phyloP scores from a whole-genome alignment of 83 land plant species.

The Diphasiastrum complanatum region DNA sequence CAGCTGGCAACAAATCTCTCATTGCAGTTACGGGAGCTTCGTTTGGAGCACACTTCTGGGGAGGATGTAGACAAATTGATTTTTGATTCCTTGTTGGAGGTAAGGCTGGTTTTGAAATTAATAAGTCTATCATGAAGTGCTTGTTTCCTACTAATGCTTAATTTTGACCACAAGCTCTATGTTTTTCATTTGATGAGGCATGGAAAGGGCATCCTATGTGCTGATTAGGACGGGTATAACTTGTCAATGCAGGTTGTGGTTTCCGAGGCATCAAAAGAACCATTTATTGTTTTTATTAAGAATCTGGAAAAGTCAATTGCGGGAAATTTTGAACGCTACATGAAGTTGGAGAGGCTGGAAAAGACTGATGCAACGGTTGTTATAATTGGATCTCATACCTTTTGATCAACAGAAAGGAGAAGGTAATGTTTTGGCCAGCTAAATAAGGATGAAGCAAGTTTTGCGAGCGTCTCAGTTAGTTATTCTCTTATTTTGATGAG shows the following conservation, averaged over 20 bases:
- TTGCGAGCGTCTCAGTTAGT: too few species aligned
- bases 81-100: slow-evolving; percentile 1
- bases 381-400: slow-evolving; percentile 5
- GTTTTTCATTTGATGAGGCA: not conserved
- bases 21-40: slow-evolving; percentile 21
- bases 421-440: too few species aligned
- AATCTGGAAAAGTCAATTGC: slow-evolving; percentile 1
- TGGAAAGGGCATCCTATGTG: not conserved
- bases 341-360: slow-evolving; percentile 10
- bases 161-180: too few species aligned
- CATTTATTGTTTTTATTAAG: not conserved
- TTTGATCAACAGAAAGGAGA: slow-evolving; percentile 1
- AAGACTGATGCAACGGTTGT: not conserved
- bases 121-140: too few species aligned
- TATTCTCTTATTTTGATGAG: too few species aligned
- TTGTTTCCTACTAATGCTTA: too few species aligned
- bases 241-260: not conserved
- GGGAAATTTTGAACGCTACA: slow-evolving; percentile 8
- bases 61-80: slow-evolving; percentile 6
- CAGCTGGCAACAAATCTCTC: slow-evolving; percentile 45
- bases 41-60: slow-evolving; percentile 8
- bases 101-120: too few species aligned
- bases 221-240: too few species aligned
- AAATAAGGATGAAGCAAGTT: too few species aligned
- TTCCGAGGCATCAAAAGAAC: slow-evolving; percentile 3